Conservation (phyloP, 2,329 filamentous ascomycete species). For the Aspergillus aculeatus region DNA sequence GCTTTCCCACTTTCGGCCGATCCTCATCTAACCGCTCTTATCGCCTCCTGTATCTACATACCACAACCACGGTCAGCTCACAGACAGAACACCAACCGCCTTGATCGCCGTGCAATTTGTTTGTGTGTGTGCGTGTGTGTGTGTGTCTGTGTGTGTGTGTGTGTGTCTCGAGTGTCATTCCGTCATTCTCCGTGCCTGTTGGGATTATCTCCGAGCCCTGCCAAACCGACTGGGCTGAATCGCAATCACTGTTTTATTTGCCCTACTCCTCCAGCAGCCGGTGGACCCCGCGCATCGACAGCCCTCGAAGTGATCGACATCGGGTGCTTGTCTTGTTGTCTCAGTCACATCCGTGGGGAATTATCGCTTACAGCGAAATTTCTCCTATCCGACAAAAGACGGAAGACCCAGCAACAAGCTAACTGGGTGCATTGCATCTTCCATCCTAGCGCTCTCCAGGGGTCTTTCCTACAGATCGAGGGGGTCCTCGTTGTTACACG, state of each 20-base stretch:
- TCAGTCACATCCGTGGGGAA: slow-evolving; percentile 11
- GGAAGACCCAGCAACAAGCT: slow-evolving; percentile 10
- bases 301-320: not conserved
- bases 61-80: not conserved
- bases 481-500: slow-evolving; percentile 34
- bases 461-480: slow-evolving; percentile 28
- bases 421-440: slow-evolving; percentile 18
- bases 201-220: slow-evolving; percentile 12
- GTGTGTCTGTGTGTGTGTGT: not conserved
- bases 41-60: not conserved
- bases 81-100: not conserved
- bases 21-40: not conserved
- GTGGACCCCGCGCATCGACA: not conserved
- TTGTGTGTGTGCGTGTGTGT: not conserved
- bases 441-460: slow-evolving; percentile 21
- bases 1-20: not conserved
- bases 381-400: slow-evolving; percentile 8
- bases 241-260: slow-evolving; percentile 28
- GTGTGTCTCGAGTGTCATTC: not conserved
- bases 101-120: too few relatives aligned
- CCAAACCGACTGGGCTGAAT: slow-evolving; percentile 26
- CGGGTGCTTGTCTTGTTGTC: slow-evolving; percentile 4
- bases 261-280: slow-evolving; percentile 10
- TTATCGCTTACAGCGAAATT: slow-evolving; percentile 6
- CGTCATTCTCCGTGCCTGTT: not conserved